Evolutionary conservation across 805 yeast genomes (phyloP), one percentile per base, ranked within the genome.

Genomic region (Saturnispora silvae): DNA sequence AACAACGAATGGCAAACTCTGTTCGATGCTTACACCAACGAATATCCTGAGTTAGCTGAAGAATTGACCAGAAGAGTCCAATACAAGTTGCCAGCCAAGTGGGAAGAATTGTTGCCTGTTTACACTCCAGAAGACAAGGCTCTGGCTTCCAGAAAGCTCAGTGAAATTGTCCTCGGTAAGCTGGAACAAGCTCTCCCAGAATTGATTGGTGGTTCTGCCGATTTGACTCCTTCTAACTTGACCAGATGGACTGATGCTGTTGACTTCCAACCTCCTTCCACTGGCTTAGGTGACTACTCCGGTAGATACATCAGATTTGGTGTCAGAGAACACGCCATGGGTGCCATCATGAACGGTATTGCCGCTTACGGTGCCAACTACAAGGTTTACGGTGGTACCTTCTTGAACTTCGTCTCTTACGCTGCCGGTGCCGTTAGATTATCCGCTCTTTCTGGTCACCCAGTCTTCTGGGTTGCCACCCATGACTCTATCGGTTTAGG

Each of bases 311-410:
- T 89, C 64, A 81, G 96, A 69, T 89, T 80, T 63, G 98, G 98
- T 78, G 95, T 89, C 48, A 81, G 98, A 68, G 98, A 89, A 72
- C 97, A 92, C 67, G 96, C 84, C 63, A 86, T 89, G 96, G 96
- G 95, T 68, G 96, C 96, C 48, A 81, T 87, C 62, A 73, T 87
- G 77, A 89, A 92, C 67, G 98, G 98, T 80, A 81, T 89, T 52
- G 72, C 92, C 42, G 96, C 96, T 39, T 89, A 67, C 57, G 81
- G 81, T 66, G 82, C 81, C 46, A 84, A 83, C 68, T 76, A 70
- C 72, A 81, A 78, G 64, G 79, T 86, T 52, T 87, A 78, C 68
- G 96, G 96, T 63, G 97, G 95, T 66, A 89, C 98, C 57, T 89
- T 89, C 86, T 72, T 89, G 64, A 89, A 92, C 77, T 89, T 89